Evolutionary conservation across 768 basidiomycete genomes (phyloP).

Genomic region (Russula lepida): DNA sequence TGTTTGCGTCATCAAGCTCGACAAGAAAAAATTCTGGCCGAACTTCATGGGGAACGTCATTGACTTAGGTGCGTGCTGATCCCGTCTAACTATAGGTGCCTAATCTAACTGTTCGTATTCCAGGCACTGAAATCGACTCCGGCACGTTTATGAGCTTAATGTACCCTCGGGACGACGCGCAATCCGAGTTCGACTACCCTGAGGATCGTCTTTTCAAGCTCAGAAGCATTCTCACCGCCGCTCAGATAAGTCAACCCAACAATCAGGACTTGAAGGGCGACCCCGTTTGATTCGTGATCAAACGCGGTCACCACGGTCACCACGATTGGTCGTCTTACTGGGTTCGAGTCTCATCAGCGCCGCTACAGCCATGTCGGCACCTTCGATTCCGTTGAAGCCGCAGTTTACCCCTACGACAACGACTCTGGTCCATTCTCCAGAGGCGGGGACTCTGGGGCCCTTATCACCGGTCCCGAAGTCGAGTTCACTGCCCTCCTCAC

Average conservation of each 20-base stretch:
- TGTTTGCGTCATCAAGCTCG: not conserved
- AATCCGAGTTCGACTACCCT: too few species aligned
- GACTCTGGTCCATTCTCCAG: not conserved
- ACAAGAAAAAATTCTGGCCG: not conserved
- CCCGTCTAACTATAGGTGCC: not conserved
- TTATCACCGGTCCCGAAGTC: not conserved
- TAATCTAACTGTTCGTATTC: too few species aligned
- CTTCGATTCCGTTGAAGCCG: not conserved
- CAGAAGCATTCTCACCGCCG: too few species aligned
- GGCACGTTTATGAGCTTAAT: too few species aligned
- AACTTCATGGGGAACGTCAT: not conserved
- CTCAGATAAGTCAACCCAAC: too few species aligned
- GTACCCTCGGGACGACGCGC: too few species aligned
- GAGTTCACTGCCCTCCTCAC: not conserved
- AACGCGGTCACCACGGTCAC: not conserved
- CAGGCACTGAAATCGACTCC: too few species aligned
- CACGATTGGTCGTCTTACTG: not conserved
- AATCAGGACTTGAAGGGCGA: not conserved
- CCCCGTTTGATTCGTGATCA: not conserved
- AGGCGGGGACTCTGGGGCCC: not conserved
- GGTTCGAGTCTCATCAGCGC: not conserved
- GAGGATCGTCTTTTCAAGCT: too few species aligned
- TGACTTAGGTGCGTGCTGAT: not conserved
- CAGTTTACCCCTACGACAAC: not conserved
- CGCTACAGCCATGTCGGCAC: not conserved